Base-by-base conservation (phyloP, 257 asterid species). In the Solanum chiquidenum region DNA sequence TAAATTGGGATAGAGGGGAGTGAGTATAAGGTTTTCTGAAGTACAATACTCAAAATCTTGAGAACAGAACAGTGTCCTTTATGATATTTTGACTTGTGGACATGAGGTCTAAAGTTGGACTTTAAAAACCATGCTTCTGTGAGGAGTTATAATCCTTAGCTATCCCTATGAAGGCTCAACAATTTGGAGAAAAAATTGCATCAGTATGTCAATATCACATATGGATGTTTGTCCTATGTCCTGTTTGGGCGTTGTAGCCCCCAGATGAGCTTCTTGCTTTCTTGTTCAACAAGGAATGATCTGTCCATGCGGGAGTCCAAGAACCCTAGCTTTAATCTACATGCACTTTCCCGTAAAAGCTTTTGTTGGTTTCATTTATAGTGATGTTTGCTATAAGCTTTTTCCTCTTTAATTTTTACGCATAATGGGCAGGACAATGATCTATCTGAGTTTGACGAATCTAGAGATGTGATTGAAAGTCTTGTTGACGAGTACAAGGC, bases 401-500 rank as follows among this genome's bases (percentile, higher is more conserved):
- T 49, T 46, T 80, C 69, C 42, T 46, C 69, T 29, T 72, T 42
- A 18, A 46, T 71, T 64, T 34, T 84, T 60, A 27, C 88, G 80
- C 73, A 86, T 90, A 84, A 25, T 91, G 90, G 74, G 64, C 95
- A 97, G 98, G 99, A 97, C 92, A 95, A 97, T 71, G 99, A 97
- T 93, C 98, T 97, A 73, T 96, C 99, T 1, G 99, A 97, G 90
- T 97, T 97, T 87, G 99, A 97, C 88, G 99, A 97, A 93, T 97
- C 99, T 29, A 95, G 99, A 94, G 99, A 97, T 91, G 94, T 97
- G 86, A 94, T 97, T 60, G 98, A 93, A 93, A 95, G 98, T 88
- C 99, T 97, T 85, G 98, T 97, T 60, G 98, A 97, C 76, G 99
- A 97, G 92, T 97, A 97, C 97, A 97, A 97, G 96, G 99, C 99